Conservation (phyloP, 2,329 filamentous ascomycete species). For the Knufia petricola region DNA sequence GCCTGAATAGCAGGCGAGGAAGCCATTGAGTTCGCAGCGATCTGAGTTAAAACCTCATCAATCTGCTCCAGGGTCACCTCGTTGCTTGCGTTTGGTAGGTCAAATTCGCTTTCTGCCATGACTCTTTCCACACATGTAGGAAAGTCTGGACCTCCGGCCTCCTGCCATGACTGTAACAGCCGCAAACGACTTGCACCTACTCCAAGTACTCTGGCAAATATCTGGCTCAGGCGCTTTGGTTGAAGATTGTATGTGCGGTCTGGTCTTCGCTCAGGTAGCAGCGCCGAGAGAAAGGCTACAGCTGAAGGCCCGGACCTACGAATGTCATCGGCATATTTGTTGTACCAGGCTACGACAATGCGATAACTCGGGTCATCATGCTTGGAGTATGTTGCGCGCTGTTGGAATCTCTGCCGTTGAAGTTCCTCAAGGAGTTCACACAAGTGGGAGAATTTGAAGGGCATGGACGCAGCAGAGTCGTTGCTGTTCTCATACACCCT, state of each 20-base stretch:
- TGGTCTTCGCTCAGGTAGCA: constrained; percentile 65
- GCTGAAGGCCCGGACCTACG: constrained; percentile 48
- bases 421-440: constrained; percentile 65
- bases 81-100: constrained; percentile 23
- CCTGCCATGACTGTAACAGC: constrained; percentile 55
- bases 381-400: constrained; percentile 26
- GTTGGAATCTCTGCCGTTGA: constrained; percentile 40
- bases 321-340: constrained; percentile 49
- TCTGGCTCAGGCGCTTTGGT: constrained; percentile 49
- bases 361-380: constrained; percentile 30
- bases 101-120: constrained; percentile 48
- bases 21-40: constrained; percentile 61
- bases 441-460: constrained; percentile 54
- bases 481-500: no score
- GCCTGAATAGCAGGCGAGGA: constrained; percentile 55
- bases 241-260: constrained; percentile 71
- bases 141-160: constrained; percentile 55
- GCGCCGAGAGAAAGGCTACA: constrained; percentile 59
- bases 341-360: constrained; percentile 60
- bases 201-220: constrained; percentile 58
- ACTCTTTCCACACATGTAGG: constrained; percentile 61
- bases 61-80: constrained; percentile 62
- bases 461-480: constrained; percentile 25
- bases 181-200: constrained; percentile 53
- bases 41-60: constrained; percentile 52